Evolutionary conservation across 352 stramenopile species (phyloP).

Genomic region (Globisporangium middletonii): DNA sequence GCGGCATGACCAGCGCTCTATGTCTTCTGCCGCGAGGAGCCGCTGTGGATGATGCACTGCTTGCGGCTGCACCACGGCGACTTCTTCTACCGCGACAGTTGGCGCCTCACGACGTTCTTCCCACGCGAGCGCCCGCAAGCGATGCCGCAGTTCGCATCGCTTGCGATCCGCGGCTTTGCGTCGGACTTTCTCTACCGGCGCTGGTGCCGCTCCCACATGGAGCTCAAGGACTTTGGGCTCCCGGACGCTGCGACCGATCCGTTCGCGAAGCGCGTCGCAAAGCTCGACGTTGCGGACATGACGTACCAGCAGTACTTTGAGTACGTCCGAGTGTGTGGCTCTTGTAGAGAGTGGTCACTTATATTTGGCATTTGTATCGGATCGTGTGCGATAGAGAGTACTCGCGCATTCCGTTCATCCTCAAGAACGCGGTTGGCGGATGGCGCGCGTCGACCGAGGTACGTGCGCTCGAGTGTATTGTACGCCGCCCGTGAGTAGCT

Average conservation of each 20-base stretch:
- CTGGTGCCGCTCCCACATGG: conserved; percentile 81
- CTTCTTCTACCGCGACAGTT: conserved; percentile 59
- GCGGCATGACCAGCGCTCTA: conserved; percentile 46
- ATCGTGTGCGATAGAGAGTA: conserved; percentile 35
- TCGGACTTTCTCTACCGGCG: conserved; percentile 85
- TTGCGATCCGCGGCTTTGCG: conserved; percentile 37
- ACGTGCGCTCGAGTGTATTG: neutral
- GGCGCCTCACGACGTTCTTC: conserved; percentile 80
- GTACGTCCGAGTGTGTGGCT: conserved; percentile 20
- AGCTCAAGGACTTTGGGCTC: conserved; percentile 49
- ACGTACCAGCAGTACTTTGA: conserved; percentile 72
- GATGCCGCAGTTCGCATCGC: conserved; percentile 19
- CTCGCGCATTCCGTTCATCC: conserved; percentile 63
- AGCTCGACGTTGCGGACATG: conserved; percentile 49
- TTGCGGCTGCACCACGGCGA: conserved; percentile 60
- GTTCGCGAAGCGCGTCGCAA: conserved; percentile 38
- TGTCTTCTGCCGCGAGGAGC: conserved; percentile 73
- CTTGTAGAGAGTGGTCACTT: conserved; percentile 4
- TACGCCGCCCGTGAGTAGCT: too few species aligned
- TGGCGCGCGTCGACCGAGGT: conserved; percentile 74
- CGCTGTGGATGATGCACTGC: conserved; percentile 80
- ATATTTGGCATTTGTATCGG: neutral
- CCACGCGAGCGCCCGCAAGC: conserved; percentile 25
- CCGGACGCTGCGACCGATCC: conserved; percentile 34
- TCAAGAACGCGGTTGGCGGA: conserved; percentile 53